Evolutionary conservation across 352 stramenopile species (phyloP).

Genomic region (Phytophthora sojae): DNA sequence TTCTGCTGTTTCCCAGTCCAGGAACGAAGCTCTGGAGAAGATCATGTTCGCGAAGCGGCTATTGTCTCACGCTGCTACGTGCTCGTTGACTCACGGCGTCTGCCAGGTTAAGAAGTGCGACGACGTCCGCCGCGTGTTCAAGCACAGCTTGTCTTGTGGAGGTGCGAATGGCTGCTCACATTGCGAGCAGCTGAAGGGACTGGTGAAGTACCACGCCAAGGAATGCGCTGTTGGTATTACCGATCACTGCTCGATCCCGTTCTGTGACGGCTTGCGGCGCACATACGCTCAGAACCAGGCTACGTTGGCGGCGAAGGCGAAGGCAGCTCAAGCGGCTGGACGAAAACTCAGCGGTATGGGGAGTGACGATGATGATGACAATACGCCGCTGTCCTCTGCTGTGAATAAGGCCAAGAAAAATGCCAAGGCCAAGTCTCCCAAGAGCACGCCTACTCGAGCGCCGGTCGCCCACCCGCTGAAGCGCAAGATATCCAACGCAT

Average conservation of each 20-base stretch:
- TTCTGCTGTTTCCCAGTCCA: conserved; percentile 32
- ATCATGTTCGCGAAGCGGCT: conserved; percentile 88
- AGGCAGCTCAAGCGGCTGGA: conserved; percentile 33
- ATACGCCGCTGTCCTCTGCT: conserved; percentile 72
- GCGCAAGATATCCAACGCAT: conserved; percentile 34
- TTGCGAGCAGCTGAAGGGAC: conserved; percentile 82
- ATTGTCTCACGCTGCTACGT: conserved; percentile 79
- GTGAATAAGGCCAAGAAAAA: conserved; percentile 74
- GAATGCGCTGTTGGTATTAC: conserved; percentile 68
- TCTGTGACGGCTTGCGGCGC: conserved; percentile 78
- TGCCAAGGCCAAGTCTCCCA: conserved; percentile 69
- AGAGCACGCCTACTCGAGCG: conserved; percentile 40
- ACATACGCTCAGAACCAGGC: conserved; percentile 61
- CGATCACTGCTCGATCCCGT: conserved; percentile 85
- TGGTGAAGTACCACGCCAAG: conserved; percentile 88
- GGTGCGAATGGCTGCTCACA: conserved; percentile 74
- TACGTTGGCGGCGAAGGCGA: conserved; percentile 40
- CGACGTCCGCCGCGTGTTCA: conserved; percentile 86
- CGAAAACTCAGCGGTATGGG: conserved; percentile 22
- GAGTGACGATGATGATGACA: conserved; percentile 78
- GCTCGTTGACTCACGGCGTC: conserved; percentile 56
- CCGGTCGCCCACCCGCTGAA: conserved; percentile 19
- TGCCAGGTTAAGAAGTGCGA: conserved; percentile 91
- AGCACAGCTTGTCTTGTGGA: conserved; percentile 83
- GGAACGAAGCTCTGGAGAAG: conserved; percentile 79